Base-by-base conservation (phyloP, 2,329 filamentous ascomycete species). In the Nectriaceae sp. region DNA sequence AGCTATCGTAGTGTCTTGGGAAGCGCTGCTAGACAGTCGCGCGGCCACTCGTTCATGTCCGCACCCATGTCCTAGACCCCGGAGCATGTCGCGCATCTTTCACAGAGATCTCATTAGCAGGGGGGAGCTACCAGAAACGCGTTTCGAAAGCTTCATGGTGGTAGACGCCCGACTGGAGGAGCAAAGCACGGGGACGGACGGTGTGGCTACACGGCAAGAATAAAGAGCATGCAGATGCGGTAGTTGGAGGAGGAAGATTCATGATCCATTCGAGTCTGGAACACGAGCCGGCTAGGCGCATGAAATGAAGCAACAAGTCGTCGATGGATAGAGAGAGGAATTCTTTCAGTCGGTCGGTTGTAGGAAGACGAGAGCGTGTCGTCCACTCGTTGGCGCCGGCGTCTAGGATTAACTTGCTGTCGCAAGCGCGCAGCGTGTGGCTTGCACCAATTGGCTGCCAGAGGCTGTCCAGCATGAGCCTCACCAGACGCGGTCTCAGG, bases 121-220 rank as follows among this genome's bases (percentile, higher is more conserved):
- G 13, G 13, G 13, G 6, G 24, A 29, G 24, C 6, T 29, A 6
- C 24, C 24, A 29, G 24, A 13, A 29, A 29, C 24, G 22, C 40
- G 57, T 60, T 59, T 61, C 57, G 43, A 29, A 45, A 40, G 13
- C 24, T 29, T 29, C 24, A 29, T 50, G 42, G 52, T 42, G 43
- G 52, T 61, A 60, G 55, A 53, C 57, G 53, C 57, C 53, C 46
- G 49, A 55, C 42, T 60, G 55, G 55, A 49, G 16, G 18, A 19
- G 16, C 24, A 40, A 18, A n/a, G n/a, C n/a, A n/a, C n/a, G n/a
- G 24, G 24, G 6, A 6, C 13, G 13, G 24, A 29, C 13, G 13
- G 6, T 6, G 6, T 29, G 24, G 24, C 24, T 29, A 29, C 24
- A 29, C 24, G 24, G 24, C n/a, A 29, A 29, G 24, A 6, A 13